Conservation (phyloP, 148 eudicot genomes). For the Amaranthus cruentus region DNA sequence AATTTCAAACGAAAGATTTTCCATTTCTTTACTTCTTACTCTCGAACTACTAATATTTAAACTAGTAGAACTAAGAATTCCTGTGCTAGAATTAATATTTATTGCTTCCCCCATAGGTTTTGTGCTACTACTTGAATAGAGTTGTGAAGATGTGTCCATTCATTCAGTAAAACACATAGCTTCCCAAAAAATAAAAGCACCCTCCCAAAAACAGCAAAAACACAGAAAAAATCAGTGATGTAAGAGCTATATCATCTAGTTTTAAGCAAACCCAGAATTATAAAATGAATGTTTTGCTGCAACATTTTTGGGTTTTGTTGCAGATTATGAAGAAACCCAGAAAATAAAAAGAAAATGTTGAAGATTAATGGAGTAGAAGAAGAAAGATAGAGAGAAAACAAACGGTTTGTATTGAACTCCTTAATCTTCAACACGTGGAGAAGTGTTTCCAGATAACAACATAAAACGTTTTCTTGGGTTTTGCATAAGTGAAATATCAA, state of each 20-base stretch:
- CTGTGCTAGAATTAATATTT: slow-evolving; percentile 6
- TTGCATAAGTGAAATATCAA: not conserved
- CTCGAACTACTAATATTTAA: slow-evolving; percentile 7
- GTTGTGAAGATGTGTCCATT: slow-evolving; percentile 27
- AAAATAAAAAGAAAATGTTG: not conserved
- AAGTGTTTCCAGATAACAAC: slow-evolving; percentile 7
- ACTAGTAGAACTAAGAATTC: not conserved
- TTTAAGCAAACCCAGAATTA: slow-evolving; percentile 28
- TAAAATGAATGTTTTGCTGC: slow-evolving; percentile 24
- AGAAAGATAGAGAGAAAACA: not conserved
- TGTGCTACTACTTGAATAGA: slow-evolving; percentile 19
- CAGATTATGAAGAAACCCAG: slow-evolving; percentile 18
- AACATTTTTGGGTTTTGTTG: slow-evolving; percentile 14
- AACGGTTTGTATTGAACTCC: slow-evolving; percentile 2
- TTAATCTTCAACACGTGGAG: slow-evolving; percentile 21
- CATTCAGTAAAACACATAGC: slow-evolving; percentile 7
- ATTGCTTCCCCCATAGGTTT: slow-evolving; percentile 30
- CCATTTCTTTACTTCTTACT: slow-evolving; percentile 38
- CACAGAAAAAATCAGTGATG: no score
- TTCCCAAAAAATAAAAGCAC: no score
- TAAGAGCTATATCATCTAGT: slow-evolving; percentile 16
- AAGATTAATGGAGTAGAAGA: not conserved
- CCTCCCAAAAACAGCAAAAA: no score
- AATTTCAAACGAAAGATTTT: slow-evolving; percentile 43
- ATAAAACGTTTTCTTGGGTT: slow-evolving; percentile 20